phyloP scores from a whole-genome alignment of 2,329 filamentous ascomycete genomes.

The Cryoendolithus antarcticus region DNA sequence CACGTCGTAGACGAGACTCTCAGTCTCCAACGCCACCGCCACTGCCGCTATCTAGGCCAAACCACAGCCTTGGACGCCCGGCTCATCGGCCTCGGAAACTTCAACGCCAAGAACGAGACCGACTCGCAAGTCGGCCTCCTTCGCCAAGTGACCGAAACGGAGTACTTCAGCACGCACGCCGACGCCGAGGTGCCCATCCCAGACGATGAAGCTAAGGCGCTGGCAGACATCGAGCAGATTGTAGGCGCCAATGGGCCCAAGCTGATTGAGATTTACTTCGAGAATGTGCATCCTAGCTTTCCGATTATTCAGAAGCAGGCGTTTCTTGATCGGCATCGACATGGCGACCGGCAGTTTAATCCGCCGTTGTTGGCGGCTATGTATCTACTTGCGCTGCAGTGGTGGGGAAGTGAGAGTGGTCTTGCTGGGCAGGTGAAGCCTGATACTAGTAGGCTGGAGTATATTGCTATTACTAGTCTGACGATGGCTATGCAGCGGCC shows the following conservation, averaged over 20 bases:
- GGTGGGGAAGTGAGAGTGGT: conserved; percentile 65
- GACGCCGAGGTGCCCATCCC: conserved; percentile 61
- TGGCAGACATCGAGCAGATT: conserved; percentile 61
- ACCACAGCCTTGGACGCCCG: conserved; percentile 75
- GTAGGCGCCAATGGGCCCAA: conserved; percentile 66
- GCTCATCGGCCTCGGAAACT: conserved; percentile 68
- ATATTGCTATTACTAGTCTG: conserved; percentile 59
- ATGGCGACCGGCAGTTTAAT: conserved; percentile 60
- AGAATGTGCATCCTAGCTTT: conserved; percentile 66
- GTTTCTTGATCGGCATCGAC: conserved; percentile 66
- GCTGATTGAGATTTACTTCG: conserved; percentile 71
- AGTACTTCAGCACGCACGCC: conserved; percentile 70
- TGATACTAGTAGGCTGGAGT: conserved; percentile 61
- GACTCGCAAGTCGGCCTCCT: conserved; percentile 51
- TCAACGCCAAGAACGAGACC: conserved; percentile 72
- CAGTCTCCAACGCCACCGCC: conserved; percentile 64
- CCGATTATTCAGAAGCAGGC: conserved; percentile 72
- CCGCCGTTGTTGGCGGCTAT: conserved; percentile 67
- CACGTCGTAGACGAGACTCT: conserved; percentile 38
- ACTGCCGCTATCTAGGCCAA: conserved; percentile 71
- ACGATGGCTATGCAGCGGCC: conserved; percentile 68
- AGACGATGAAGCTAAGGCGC: conserved; percentile 58
- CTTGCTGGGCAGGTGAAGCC: conserved; percentile 54
- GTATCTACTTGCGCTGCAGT: conserved; percentile 76
- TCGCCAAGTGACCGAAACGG: conserved; percentile 62